Conservation (phyloP, 371 early-diverging fungal species). For the Zychaea mexicana region DNA sequence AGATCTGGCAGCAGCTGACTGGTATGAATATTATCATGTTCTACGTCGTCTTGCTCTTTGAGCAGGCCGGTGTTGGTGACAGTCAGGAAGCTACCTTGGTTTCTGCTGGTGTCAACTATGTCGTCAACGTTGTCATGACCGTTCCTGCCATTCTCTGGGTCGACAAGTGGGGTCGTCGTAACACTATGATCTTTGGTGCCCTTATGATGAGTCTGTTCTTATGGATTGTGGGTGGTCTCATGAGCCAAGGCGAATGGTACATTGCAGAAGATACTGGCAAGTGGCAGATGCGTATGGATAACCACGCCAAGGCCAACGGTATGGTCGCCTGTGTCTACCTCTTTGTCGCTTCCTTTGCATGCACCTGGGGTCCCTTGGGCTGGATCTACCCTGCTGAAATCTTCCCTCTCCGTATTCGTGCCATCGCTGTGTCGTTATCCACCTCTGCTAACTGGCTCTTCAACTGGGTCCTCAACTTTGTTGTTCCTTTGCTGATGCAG, state of each 20-base stretch:
- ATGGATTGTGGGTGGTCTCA: constrained; percentile 40
- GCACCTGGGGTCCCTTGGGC: constrained; percentile 89
- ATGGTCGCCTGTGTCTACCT: constrained; percentile 67
- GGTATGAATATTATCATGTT: constrained; percentile 80
- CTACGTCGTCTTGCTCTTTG: constrained; percentile 70
- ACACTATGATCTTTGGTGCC: constrained; percentile 50
- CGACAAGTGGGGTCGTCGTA: constrained; percentile 69
- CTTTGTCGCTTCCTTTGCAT: constrained; percentile 74
- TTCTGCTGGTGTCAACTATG: constrained; percentile 66
- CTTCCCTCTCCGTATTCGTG: constrained; percentile 70
- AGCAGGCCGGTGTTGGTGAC: constrained; percentile 58
- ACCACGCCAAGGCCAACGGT: constrained; percentile 19
- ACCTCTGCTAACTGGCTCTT: constrained; percentile 88
- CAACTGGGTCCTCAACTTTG: constrained; percentile 68
- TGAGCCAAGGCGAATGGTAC: constrained; percentile 31
- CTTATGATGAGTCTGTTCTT: constrained; percentile 24
- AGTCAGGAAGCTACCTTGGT: constrained; percentile 46
- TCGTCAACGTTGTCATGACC: constrained; percentile 66
- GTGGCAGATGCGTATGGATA: constrained; percentile 10
- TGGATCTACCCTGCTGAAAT: constrained; percentile 94
- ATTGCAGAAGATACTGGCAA: constrained; percentile 19
- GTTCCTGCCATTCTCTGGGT: constrained; percentile 73
- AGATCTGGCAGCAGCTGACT: constrained; percentile 73
- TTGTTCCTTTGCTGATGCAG: constrained; percentile 63
- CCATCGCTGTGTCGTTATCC: constrained; percentile 78